Conservation (phyloP, 768 basidiomycete species). For the Sporobolomyces pararoseus region DNA sequence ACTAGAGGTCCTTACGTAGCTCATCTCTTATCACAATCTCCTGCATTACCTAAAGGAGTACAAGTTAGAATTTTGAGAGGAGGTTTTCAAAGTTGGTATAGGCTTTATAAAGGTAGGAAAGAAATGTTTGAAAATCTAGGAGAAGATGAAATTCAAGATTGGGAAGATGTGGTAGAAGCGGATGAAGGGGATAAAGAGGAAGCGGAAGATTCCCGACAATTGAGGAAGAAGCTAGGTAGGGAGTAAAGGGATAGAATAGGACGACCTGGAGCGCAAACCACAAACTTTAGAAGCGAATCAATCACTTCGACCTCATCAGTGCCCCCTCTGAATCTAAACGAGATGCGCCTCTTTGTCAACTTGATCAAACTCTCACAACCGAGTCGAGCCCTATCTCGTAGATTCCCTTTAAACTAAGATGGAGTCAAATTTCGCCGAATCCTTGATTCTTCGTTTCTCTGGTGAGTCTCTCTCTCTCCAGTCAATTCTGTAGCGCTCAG, state of each 20-base stretch:
- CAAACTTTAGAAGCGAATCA: too few relatives aligned
- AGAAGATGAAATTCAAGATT: constrained; percentile 3
- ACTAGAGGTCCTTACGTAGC: constrained; percentile 39
- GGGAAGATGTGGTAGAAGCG: constrained; percentile 22
- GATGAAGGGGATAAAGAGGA: constrained; percentile 18
- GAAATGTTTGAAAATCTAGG: constrained; percentile 21
- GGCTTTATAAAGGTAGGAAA: constrained; percentile 11
- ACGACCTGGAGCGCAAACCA: too few relatives aligned
- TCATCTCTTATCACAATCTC: not conserved
- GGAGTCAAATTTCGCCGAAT: too few relatives aligned
- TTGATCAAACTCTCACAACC: too few relatives aligned
- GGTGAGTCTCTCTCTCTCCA: too few relatives aligned
- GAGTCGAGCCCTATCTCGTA: too few relatives aligned
- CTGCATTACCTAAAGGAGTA: not conserved
- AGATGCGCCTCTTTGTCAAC: too few relatives aligned
- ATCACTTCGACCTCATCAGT: too few relatives aligned
- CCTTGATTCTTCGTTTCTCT: too few relatives aligned
- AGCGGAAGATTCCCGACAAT: constrained; percentile 26
- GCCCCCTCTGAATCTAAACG: too few relatives aligned
- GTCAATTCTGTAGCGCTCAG: too few relatives aligned
- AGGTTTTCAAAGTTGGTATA: constrained; percentile 25
- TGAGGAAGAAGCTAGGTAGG: constrained; percentile 10
- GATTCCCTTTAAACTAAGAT: too few relatives aligned
- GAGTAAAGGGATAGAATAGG: not conserved
- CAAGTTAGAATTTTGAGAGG: constrained; percentile 22